These are phyloP conservation scores for Linderniella brevidens DNA, from an alignment of 257 asterid species.

Conservation along the genomic window DNA sequence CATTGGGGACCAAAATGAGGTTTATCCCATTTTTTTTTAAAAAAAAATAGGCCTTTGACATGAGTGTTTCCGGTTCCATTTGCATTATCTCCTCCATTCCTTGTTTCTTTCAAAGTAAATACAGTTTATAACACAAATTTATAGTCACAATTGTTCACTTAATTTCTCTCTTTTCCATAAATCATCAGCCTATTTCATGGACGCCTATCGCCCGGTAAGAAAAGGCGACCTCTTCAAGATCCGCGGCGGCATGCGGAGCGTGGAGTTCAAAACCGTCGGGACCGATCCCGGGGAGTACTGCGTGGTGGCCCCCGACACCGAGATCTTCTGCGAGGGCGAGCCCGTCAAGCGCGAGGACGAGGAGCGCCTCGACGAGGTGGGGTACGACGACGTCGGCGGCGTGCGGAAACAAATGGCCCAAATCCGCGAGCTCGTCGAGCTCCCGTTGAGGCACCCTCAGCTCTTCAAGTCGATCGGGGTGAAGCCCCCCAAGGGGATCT, in stretches of 20 bases:
- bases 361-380: constrained; percentile 50
- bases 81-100: too few relatives aligned
- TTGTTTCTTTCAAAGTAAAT: too few relatives aligned
- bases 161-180: neutral
- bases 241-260: constrained; percentile 64
- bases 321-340: constrained; percentile 55
- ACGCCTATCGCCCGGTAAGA: constrained; percentile 53
- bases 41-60: too few relatives aligned
- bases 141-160: too few relatives aligned
- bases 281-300: constrained; percentile 61
- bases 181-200: constrained; percentile 44
- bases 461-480: constrained; percentile 64
- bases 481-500: constrained; percentile 58
- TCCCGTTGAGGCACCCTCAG: constrained; percentile 59
- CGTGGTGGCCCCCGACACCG: constrained; percentile 65
- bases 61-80: too few relatives aligned
- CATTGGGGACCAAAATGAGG: too few relatives aligned
- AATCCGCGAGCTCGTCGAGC: constrained; percentile 61
- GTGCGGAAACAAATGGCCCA: constrained; percentile 69
- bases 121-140: too few relatives aligned
- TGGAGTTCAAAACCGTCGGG: constrained; percentile 46
- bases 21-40: too few relatives aligned
- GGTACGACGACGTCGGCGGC: constrained; percentile 62
- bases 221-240: constrained; percentile 50
- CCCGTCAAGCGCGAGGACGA: constrained; percentile 55